Evolutionary conservation across 2,329 filamentous ascomycete species (phyloP), one percentile per base, ranked within the genome.

Genomic region (Nothopassalora personata): DNA sequence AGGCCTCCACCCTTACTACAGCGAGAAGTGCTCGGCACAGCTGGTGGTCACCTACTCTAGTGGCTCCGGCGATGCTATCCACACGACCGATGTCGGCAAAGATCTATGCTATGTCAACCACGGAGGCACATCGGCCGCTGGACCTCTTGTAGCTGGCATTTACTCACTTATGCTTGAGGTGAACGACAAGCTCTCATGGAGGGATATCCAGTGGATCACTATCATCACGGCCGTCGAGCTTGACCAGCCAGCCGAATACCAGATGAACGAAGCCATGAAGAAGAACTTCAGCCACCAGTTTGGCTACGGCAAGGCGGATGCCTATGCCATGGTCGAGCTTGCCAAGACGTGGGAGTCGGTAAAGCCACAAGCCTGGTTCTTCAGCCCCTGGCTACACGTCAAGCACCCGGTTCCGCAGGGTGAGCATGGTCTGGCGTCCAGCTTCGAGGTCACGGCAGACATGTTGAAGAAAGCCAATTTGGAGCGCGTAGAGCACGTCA

Each of bases 21-120:
- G 93, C 0, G 94, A 99, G 75, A 88, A 90, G 63, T 99, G 94
- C 77, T 97, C 93, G 3, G 94, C 94, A 23, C 90, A 96, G 72
- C 80, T 99, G 50, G 92, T 97, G 2, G 94, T 99, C 9, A 96
- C 94, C 0, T 99, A 97, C 75, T 97, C 92, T 71, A 97, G 91
- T 74, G 94, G 94, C 58, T 86, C 86, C 64, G 86, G 86, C 51
- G 91, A 96, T 75, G 85, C 89, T 11, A 99, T 99, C 69, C 92
- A 97, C 76, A 99, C 94, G 0, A 99, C 94, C 0, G 94, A 99
- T 68, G 91, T 99, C 28, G 94, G 94, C 54, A 58, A 66, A 49
- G 88, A 95, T 72, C 79, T 81, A 58, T 99, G 94, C 76, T 91
- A 88, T 66, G 81, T 78, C 61, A 80, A 81, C n/a, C 94, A 99